phyloP scores from a whole-genome alignment of 345 rosid species.

The Capsella bursapastoris region DNA sequence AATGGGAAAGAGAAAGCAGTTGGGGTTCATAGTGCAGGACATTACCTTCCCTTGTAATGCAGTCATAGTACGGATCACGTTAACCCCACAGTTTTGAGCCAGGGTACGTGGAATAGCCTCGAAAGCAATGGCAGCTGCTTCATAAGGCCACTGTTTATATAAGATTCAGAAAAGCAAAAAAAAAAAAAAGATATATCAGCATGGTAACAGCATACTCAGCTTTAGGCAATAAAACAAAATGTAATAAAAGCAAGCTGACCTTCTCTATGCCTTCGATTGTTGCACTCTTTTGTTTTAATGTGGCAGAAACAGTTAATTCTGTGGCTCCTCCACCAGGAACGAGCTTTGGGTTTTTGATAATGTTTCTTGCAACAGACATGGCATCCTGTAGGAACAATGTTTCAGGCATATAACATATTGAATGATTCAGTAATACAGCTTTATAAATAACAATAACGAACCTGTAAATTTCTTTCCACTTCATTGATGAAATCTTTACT shows the following conservation, averaged over 20 bases:
- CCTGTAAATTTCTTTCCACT: constrained; percentile 99
- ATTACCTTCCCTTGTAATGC: constrained; percentile 82
- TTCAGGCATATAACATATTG: not conserved
- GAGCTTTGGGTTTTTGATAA: constrained; percentile 91
- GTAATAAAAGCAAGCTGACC: constrained; percentile 46
- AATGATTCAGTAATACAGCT: not conserved
- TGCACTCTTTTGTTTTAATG: constrained; percentile 90
- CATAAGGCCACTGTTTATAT: constrained; percentile 85
- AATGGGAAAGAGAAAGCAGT: not conserved
- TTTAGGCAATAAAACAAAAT: not conserved
- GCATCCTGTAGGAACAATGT: constrained; percentile 69
- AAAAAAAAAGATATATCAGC: not conserved
- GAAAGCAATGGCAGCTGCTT: constrained; percentile 98
- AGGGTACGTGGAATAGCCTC: constrained; percentile 96
- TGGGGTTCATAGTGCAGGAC: not conserved
- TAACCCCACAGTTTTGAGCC: constrained; percentile 43
- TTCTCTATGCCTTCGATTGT: constrained; percentile 92
- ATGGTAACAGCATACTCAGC: not conserved
- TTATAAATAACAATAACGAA: constrained; percentile 31
- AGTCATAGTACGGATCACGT: constrained; percentile 41
- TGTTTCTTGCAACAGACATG: constrained; percentile 96
- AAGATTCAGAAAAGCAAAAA: constrained; percentile 9
- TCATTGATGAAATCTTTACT: constrained; percentile 98
- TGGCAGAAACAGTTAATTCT: constrained; percentile 91
- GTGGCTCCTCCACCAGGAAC: constrained; percentile 98